Conservation (phyloP, 805 yeast species). For the Monosporozyma aerobia region DNA sequence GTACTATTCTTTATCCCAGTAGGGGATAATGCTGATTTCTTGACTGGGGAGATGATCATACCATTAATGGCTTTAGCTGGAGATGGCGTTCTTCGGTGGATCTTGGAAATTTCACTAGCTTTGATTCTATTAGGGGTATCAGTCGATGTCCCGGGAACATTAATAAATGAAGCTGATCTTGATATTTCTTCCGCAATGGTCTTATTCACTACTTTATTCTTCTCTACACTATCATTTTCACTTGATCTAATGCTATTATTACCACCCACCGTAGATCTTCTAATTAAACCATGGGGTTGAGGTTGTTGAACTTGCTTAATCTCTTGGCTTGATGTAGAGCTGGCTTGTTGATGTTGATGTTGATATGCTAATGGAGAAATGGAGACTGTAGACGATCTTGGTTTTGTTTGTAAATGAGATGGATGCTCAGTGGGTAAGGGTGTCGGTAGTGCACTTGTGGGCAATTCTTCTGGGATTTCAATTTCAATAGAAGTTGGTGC, state of each 20-base stretch:
- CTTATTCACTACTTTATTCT: conserved; percentile 1
- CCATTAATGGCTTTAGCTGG: conserved; percentile 34
- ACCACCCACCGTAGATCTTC: conserved; percentile 27
- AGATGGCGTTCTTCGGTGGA: conserved; percentile 35
- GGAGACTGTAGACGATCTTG: conserved; percentile 29
- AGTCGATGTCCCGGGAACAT: not conserved
- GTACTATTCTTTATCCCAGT: not conserved
- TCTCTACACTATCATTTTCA: not conserved
- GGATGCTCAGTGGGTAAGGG: conserved; percentile 3
- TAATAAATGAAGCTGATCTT: conserved; percentile 6
- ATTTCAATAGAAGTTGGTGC: conserved; percentile 50
- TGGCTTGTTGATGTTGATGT: conserved; percentile 27
- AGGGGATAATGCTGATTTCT: conserved; percentile 18
- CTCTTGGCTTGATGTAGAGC: conserved; percentile 22
- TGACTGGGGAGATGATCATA: conserved; percentile 17
- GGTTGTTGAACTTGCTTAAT: conserved; percentile 7
- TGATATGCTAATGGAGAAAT: conserved; percentile 13
- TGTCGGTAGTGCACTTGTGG: conserved; percentile 17
- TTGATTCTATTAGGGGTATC: not conserved
- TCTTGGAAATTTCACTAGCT: not conserved
- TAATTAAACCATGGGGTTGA: conserved; percentile 18
- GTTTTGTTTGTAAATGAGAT: conserved; percentile 16
- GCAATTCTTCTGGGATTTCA: conserved; percentile 51
- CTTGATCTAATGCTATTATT: conserved; percentile 4
- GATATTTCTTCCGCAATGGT: conserved; percentile 11